Base-by-base conservation (phyloP, 2,329 filamentous ascomycete species). In the Neonectria punicea region DNA sequence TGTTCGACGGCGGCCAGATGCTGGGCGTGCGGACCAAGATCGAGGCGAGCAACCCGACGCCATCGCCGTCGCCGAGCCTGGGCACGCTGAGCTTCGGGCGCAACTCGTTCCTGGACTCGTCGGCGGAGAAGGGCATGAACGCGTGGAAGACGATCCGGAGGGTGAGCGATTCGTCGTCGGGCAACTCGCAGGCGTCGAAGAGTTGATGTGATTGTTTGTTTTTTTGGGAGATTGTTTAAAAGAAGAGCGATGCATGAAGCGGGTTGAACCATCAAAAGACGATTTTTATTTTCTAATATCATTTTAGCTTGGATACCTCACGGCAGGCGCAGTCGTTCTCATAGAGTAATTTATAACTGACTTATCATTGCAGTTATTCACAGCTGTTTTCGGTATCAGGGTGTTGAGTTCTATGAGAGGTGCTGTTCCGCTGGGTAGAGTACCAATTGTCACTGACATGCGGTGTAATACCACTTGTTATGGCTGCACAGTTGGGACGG, bases 21-120 rank as follows among this genome's bases (percentile, higher is more conserved):
- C 58, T 74, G 36, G 72, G 72, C 7, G 72, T 74, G 5, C 71
- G 70, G n/a, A 74, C 72, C 13, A 72, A 72, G 65, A 74, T 74
- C 53, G 72, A 70, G 20, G 70, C 72, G 47, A 72, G 50, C 47
- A 74, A 68, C 57, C 70, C 69, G 4, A 67, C 69, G 25, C 60
- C 58, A 2, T 50, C 61, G 30, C 71, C 71, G 9, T 50, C 61
- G 30, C 71, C 71, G 2, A 74, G 70, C 22, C 20, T 73, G 5
- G 72, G 72, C 4, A 71, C 68, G 25, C 55, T 74, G 59, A 74
- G 74, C 69, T 72, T 74, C 43, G 69, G 66, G 4, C 71, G 72
- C 25, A 73, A 67, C 36, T 74, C 72, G 2, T 63, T 74, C 20
- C 73, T 74, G 5, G 71, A 73, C 22, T 63, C 68, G 13, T 66